Conservation (phyloP, 1,284 basidiomycete genomes). For the Dichomitus squalens region DNA sequence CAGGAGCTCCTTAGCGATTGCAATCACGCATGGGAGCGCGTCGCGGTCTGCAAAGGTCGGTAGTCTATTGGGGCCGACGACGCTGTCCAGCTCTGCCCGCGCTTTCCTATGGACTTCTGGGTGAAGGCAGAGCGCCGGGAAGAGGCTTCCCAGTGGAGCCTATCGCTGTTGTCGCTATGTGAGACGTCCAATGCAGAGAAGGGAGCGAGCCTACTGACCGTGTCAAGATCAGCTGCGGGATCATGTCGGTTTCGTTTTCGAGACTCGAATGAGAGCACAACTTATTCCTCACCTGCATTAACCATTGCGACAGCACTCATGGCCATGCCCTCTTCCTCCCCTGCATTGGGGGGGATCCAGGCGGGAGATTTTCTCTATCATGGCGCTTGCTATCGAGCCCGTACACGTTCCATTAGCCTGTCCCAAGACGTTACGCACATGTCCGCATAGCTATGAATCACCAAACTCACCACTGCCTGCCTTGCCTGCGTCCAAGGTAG, state of each 20-base stretch:
- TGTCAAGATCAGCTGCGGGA: conserved; percentile 22
- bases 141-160: conserved; percentile 23
- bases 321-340: conserved; percentile 5
- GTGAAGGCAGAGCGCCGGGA: conserved; percentile 27
- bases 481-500: conserved; percentile 3
- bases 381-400: background rate
- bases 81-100: no score
- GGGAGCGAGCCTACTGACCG: conserved; percentile 4
- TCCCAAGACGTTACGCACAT: no score
- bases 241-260: background rate
- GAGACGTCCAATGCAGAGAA: background rate
- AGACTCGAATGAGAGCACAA: background rate
- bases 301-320: conserved; percentile 1
- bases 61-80: conserved; percentile 25
- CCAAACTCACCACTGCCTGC: background rate
- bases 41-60: conserved; percentile 29
- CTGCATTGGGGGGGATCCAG: background rate
- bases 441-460: background rate
- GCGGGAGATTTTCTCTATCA: background rate
- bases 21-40: conserved; percentile 31
- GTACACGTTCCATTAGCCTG: background rate
- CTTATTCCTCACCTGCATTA: background rate
- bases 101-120: conserved; percentile 34
- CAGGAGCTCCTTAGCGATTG: conserved; percentile 30
- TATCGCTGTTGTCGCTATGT: conserved; percentile 19